These are phyloP conservation scores for Alternaria hordeiaustralica DNA, from an alignment of 2,329 filamentous ascomycete genomes.

Conservation along the genomic window DNA sequence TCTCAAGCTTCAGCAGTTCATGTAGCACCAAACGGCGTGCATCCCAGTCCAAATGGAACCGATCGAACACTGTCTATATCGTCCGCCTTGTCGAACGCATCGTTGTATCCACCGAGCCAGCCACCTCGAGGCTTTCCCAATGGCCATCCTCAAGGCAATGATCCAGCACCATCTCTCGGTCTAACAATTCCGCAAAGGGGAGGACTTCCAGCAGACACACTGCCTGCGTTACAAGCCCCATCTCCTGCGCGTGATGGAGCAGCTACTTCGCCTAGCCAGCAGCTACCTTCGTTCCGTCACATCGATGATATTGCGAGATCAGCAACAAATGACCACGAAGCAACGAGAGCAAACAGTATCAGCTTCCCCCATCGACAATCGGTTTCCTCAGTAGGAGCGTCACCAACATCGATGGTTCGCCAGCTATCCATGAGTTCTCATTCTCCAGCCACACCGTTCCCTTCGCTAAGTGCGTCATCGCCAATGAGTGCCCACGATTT, in stretches of 20 bases:
- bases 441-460: slow-evolving; percentile 41
- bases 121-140: slow-evolving; percentile 27
- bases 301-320: slow-evolving; percentile 45
- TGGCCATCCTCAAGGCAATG: slow-evolving; percentile 25
- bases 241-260: slow-evolving; percentile 38
- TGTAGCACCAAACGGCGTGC: slow-evolving; percentile 10
- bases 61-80: slow-evolving; percentile 7
- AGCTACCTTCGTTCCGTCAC: slow-evolving; percentile 43
- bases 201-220: slow-evolving; percentile 36
- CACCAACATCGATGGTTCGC: slow-evolving; percentile 43
- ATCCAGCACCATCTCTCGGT: not conserved
- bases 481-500: slow-evolving; percentile 40
- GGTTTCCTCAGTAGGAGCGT: slow-evolving; percentile 44
- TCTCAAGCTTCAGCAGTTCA: slow-evolving; percentile 14
- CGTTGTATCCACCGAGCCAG: slow-evolving; percentile 19
- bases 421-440: slow-evolving; percentile 43
- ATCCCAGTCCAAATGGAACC: slow-evolving; percentile 6
- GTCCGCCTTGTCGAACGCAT: slow-evolving; percentile 14
- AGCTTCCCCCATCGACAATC: slow-evolving; percentile 44
- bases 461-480: slow-evolving; percentile 40
- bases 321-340: slow-evolving; percentile 40
- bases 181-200: slow-evolving; percentile 9
- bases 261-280: slow-evolving; percentile 38
- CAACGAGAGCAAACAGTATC: slow-evolving; percentile 33
- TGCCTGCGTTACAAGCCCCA: slow-evolving; percentile 45